Conservation (phyloP, 495 filamentous ascomycete genomes). For the Cercophora sp. region DNA sequence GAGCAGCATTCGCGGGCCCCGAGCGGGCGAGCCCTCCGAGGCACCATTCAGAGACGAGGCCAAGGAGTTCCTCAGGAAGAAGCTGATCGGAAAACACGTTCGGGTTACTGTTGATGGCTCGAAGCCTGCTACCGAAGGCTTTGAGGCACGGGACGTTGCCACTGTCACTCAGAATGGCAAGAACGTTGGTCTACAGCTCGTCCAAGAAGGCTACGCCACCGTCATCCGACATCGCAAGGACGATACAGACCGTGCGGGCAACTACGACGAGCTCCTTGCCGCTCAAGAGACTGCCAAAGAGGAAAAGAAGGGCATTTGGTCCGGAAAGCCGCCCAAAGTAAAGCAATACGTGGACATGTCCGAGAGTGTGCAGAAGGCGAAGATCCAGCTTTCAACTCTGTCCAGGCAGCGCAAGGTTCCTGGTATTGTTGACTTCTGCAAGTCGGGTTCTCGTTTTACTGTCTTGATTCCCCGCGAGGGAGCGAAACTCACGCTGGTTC, state of each 20-base stretch:
- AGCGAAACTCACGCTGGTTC: conserved; percentile 90
- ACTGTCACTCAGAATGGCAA: conserved; percentile 79
- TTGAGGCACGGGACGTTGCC: conserved; percentile 89
- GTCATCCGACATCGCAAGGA: conserved; percentile 92
- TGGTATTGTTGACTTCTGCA: conserved; percentile 94
- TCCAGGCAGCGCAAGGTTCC: conserved; percentile 90
- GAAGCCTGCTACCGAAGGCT: conserved; percentile 83
- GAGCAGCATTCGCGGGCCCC: conserved; percentile 88
- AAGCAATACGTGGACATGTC: conserved; percentile 85
- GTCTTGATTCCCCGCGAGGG: conserved; percentile 89
- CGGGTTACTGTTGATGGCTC: conserved; percentile 83
- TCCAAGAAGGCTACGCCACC: conserved; percentile 87
- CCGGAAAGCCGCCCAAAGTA: conserved; percentile 71
- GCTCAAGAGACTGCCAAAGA: conserved; percentile 86
- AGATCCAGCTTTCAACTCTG: conserved; percentile 81
- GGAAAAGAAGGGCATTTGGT: conserved; percentile 88
- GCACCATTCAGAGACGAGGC: conserved; percentile 85
- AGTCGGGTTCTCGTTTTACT: conserved; percentile 90
- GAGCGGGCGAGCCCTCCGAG: conserved; percentile 54
- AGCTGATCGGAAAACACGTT: conserved; percentile 92
- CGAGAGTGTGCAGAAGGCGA: conserved; percentile 89
- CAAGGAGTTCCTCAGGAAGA: conserved; percentile 93
- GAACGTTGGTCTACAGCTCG: conserved; percentile 78
- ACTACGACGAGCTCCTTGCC: conserved; percentile 87
- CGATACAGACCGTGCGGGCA: conserved; percentile 84